These are phyloP conservation scores for Avena eriantha DNA, from an alignment of 176 grass and related monocot genomes.

Conservation along the genomic window DNA sequence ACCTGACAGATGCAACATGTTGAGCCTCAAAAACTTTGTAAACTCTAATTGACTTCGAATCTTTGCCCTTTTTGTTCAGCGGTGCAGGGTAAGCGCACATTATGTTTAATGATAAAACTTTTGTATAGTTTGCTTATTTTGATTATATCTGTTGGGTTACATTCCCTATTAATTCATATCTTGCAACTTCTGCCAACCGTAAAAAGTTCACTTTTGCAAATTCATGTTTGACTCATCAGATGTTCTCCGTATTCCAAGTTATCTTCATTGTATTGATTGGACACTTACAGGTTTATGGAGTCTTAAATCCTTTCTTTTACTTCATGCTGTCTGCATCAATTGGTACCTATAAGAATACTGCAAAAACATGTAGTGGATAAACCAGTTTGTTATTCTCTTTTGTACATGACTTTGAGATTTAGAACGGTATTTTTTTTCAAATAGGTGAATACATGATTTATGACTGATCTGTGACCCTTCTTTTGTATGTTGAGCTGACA, in stretches of 20 bases:
- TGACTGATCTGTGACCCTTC: neutral
- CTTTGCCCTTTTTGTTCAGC: slow-evolving; percentile 10
- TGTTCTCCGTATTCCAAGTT: neutral
- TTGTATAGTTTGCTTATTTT: neutral
- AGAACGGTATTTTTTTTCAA: neutral
- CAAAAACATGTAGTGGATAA: neutral
- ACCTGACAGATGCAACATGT: neutral
- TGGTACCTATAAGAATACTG: slow-evolving; percentile 20
- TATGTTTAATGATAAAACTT: slow-evolving; percentile 2
- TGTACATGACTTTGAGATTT: neutral
- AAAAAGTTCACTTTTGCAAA: neutral
- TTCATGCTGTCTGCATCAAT: neutral
- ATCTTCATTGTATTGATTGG: neutral
- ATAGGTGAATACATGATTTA: neutral
- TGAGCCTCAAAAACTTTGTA: neutral
- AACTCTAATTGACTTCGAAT: neutral
- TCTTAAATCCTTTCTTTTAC: neutral
- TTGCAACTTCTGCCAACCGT: neutral
- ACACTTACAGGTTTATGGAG: neutral
- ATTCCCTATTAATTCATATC: neutral
- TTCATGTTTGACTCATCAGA: neutral
- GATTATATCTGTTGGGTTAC: neutral
- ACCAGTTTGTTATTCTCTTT: neutral
- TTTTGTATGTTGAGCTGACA: neutral
- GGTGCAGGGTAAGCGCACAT: neutral